Evolutionary conservation across 495 filamentous ascomycete genomes (phyloP).

Genomic region (Penicillium macrosclerotiorum): DNA sequence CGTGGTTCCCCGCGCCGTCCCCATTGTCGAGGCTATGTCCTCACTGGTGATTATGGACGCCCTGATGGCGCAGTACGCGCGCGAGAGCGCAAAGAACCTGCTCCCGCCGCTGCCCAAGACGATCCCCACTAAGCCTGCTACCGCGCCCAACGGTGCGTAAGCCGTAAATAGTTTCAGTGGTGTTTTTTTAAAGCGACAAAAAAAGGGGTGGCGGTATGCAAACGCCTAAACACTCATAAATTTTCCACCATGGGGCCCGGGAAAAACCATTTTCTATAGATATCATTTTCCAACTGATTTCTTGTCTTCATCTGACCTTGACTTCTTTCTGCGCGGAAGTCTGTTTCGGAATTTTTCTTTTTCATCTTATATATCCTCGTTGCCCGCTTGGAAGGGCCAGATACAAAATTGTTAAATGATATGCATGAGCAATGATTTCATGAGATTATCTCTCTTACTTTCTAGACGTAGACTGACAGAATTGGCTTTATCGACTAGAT

Average conservation of each 20-base stretch:
- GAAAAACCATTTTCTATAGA: conserved; percentile 19
- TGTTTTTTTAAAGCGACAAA: background rate
- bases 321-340: background rate
- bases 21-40: conserved; percentile 97
- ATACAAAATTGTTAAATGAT: conserved; percentile 20
- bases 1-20: conserved; percentile 89
- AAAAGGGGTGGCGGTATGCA: too few relatives aligned
- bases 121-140: conserved; percentile 35
- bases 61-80: conserved; percentile 79
- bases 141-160: conserved; percentile 22
- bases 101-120: conserved; percentile 40
- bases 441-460: background rate
- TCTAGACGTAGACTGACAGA: too few relatives aligned
- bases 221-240: too few relatives aligned
- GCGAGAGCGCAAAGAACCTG: conserved; percentile 47
- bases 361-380: conserved; percentile 18
- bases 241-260: too few relatives aligned
- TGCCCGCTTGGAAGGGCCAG: conserved; percentile 3
- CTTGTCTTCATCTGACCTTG: background rate
- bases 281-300: conserved; percentile 7
- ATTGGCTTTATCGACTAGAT: too few relatives aligned
- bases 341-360: background rate
- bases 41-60: conserved; percentile 88
- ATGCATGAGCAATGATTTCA: conserved; percentile 23
- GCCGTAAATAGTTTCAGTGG: background rate